Percentiles rank a stretch among this genome's conserved stretches.
Conservation (phyloP, 805 yeast species). For the Gaillardinia entomophila region DNA sequence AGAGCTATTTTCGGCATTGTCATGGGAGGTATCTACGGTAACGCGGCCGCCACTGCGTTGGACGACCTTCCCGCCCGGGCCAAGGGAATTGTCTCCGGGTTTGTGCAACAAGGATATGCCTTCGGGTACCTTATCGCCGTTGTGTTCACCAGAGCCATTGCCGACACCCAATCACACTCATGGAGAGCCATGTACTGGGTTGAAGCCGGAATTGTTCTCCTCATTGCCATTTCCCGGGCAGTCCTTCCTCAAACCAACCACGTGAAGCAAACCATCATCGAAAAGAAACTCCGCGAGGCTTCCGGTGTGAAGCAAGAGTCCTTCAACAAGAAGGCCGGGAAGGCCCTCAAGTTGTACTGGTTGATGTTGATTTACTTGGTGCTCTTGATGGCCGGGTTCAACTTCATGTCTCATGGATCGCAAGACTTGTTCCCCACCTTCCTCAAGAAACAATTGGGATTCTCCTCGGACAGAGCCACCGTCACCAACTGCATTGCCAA, state of each 20-base stretch:
- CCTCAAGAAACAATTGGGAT: conserved; percentile 46
- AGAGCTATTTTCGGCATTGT: conserved; percentile 7
- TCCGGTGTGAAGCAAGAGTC: conserved; percentile 4
- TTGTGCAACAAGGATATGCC: conserved; percentile 7
- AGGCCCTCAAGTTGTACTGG: conserved; percentile 21
- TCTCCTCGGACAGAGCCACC: conserved; percentile 43
- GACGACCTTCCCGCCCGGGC: conserved; percentile 8
- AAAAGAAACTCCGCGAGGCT: conserved; percentile 1
- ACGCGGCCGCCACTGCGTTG: conserved; percentile 5
- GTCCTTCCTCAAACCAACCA: conserved; percentile 5
- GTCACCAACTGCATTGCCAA: conserved; percentile 61
- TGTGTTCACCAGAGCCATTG: conserved; percentile 6
- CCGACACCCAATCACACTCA: conserved; percentile 6
- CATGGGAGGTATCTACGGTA: conserved; percentile 9
- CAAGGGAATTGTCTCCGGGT: conserved; percentile 6
- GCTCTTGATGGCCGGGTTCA: conserved; percentile 58
- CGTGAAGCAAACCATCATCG: conserved; percentile 3
- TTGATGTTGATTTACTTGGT: conserved; percentile 25
- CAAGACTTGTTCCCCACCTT: conserved; percentile 70
- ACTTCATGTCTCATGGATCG: conserved; percentile 69
- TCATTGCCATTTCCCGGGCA: conserved; percentile 4
- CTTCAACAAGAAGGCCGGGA: conserved; percentile 4
- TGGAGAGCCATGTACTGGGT: conserved; percentile 9
- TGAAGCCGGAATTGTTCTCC: conserved; percentile 2
- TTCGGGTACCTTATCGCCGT: conserved; percentile 7